Conservation (phyloP, 768 basidiomycete genomes). For the Kwoniella newhampshirensis region DNA sequence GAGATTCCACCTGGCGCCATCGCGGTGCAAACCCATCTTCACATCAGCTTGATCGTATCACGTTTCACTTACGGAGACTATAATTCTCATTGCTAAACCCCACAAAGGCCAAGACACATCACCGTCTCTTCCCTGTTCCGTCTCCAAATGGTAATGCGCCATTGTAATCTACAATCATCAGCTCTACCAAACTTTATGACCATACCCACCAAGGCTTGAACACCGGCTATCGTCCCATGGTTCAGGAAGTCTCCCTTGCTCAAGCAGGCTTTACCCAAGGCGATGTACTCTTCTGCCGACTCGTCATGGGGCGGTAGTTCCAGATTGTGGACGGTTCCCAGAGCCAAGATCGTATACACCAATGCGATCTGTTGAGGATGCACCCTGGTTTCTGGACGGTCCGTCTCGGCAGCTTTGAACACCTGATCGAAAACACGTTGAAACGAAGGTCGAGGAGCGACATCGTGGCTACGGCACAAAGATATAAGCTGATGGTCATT, state of each 20-base stretch:
- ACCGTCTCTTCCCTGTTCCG: conserved; percentile 33
- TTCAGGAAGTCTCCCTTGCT: conserved; percentile 28
- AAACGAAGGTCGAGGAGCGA: conserved; percentile 16
- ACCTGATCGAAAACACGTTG: conserved; percentile 17
- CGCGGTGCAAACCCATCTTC: conserved; percentile 26
- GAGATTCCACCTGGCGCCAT: conserved; percentile 23
- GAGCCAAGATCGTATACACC: conserved; percentile 25
- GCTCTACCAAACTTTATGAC: not conserved
- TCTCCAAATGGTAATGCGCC: conserved; percentile 16
- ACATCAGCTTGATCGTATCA: not conserved
- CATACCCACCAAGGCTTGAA: conserved; percentile 31
- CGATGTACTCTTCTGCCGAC: conserved; percentile 14
- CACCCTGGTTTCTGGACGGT: not conserved
- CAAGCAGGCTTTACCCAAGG: conserved; percentile 18
- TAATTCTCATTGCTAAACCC: conserved; percentile 30
- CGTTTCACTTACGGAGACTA: conserved; percentile 18
- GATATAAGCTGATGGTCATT: not conserved
- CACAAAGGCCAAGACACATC: conserved; percentile 38
- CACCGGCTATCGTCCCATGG: conserved; percentile 28
- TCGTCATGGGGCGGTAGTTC: conserved; percentile 22
- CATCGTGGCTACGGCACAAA: conserved; percentile 33
- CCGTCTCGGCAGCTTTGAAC: not conserved
- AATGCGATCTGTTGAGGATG: conserved; percentile 26
- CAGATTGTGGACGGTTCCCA: conserved; percentile 28
- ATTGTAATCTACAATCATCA: not conserved